Conservation (phyloP, 345 rosid genomes). For the Pseudoturritis turrita region DNA sequence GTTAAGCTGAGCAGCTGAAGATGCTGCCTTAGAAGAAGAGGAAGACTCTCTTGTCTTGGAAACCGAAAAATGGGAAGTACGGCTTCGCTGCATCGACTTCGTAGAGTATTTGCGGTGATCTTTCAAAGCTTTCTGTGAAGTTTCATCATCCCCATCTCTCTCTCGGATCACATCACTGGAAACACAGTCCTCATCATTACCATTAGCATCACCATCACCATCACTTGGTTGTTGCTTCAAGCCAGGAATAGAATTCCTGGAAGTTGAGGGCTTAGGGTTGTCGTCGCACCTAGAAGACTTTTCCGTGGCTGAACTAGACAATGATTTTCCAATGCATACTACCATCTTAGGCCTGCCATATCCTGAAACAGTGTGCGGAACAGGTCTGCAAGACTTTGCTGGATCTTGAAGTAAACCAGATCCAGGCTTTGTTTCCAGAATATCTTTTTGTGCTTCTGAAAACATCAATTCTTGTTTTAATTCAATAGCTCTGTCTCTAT, state of each 20-base stretch:
- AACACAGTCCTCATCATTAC: constrained; percentile 41
- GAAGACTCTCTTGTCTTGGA: constrained; percentile 57
- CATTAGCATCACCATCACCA: constrained; percentile 20
- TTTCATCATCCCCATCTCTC: constrained; percentile 37
- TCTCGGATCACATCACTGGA: constrained; percentile 38
- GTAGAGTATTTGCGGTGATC: constrained; percentile 42
- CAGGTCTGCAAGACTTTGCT: constrained; percentile 35
- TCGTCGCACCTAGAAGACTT: constrained; percentile 42
- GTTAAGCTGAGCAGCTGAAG: constrained; percentile 43
- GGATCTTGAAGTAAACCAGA: constrained; percentile 37
- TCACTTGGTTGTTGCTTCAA: constrained; percentile 40
- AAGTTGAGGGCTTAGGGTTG: constrained; percentile 40
- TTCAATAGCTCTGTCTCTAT: constrained; percentile 34
- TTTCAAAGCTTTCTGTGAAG: constrained; percentile 40
- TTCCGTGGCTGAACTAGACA: constrained; percentile 35
- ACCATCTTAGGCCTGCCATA: constrained; percentile 39
- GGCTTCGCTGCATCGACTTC: constrained; percentile 47
- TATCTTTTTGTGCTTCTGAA: constrained; percentile 37
- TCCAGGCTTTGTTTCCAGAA: constrained; percentile 37
- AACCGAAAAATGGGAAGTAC: constrained; percentile 48
- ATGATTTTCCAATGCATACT: constrained; percentile 45
- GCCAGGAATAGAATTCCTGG: constrained; percentile 36
- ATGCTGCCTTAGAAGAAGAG: constrained; percentile 43
- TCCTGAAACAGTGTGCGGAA: constrained; percentile 30
- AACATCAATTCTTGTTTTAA: constrained; percentile 38